Evolutionary conservation across 148 eudicot genomes (phyloP).

Genomic region (Chenopodium berlandieri): DNA sequence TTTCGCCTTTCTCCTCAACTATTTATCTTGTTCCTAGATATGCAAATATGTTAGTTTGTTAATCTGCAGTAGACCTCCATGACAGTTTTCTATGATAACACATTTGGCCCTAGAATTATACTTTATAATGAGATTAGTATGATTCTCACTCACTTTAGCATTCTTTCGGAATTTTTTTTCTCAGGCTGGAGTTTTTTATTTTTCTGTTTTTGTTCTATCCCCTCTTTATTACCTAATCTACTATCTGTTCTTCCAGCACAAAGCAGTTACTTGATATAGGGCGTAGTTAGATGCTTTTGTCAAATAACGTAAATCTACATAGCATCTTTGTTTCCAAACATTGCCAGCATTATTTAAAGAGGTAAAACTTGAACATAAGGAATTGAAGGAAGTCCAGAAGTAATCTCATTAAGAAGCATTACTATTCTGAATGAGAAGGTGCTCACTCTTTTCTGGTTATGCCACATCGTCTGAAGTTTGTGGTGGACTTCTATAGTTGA

Average conservation of each 20-base stretch:
- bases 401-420: background rate
- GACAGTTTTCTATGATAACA: background rate
- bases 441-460: background rate
- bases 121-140: background rate
- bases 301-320: too few relatives aligned
- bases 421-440: background rate
- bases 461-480: background rate
- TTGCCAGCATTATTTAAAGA: background rate
- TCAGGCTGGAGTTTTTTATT: conserved; percentile 4
- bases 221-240: background rate
- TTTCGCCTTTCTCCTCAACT: background rate
- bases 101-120: background rate
- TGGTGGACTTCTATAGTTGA: background rate
- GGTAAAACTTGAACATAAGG: background rate
- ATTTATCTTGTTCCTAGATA: conserved; percentile 9
- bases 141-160: background rate
- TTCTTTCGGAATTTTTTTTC: background rate
- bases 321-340: background rate
- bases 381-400: background rate
- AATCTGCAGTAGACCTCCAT: background rate
- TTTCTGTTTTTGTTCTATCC: background rate
- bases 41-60: conserved; percentile 9
- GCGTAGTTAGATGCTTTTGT: background rate
- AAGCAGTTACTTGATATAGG: conserved; percentile 1
- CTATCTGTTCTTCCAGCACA: background rate